These are phyloP conservation scores for Toxoplasma gondii DNA, from an alignment of 169 alveolate species.

Conservation along the genomic window DNA sequence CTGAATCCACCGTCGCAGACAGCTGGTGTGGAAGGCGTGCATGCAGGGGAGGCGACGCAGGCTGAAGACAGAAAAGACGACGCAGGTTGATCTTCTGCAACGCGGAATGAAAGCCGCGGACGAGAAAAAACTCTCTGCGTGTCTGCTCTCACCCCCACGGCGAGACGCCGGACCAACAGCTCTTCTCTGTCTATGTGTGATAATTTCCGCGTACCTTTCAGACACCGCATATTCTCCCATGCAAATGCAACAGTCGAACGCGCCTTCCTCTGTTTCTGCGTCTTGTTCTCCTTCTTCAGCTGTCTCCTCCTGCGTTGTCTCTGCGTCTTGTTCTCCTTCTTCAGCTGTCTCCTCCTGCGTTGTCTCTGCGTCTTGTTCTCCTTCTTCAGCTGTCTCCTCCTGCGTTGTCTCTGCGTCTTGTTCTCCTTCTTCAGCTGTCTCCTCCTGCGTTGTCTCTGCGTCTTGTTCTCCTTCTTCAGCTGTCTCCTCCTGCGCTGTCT, in stretches of 20 bases:
- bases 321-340: neutral
- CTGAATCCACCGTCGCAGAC: neutral
- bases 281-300: neutral
- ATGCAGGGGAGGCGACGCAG: neutral
- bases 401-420: no score
- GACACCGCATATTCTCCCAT: neutral
- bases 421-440: no score
- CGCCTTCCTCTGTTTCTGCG: neutral
- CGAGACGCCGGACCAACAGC: no score
- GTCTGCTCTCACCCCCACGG: no score
- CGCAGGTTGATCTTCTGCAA: no score
- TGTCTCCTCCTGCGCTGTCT: no score
- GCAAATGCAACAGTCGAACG: neutral
- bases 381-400: no score
- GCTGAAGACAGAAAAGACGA: neutral
- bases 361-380: neutral
- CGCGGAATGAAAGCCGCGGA: no score
- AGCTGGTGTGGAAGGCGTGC: neutral
- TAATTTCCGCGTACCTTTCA: neutral
- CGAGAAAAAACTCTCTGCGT: no score
- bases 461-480: no score
- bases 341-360: neutral
- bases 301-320: neutral
- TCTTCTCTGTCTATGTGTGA: no score
- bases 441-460: no score